Evolutionary conservation across 1,284 basidiomycete genomes (phyloP), one percentile per base, ranked within the genome.

Genomic region (Crocinoboletus sp.): DNA sequence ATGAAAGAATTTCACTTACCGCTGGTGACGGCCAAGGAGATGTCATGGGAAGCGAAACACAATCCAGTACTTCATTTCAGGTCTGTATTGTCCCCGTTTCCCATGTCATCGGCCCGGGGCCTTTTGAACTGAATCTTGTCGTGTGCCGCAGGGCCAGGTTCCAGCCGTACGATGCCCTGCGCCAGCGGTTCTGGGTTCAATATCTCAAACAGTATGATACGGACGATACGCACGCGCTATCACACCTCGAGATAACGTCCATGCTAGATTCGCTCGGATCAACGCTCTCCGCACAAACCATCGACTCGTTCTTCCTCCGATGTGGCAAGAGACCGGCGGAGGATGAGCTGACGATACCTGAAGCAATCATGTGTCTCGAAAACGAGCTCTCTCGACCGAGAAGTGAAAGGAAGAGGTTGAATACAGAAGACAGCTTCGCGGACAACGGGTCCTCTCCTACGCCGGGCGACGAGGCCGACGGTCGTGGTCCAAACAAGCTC

Each of bases 201-300:
- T 94, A 94, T 61, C 77, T 95, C 29, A 79, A 80, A 49, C 87
- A 96, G 55, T 99, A 96, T 65, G 94, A 98, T 58, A 78, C 84
- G 0, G 93, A 95, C 64, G 90, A 95, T 50, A 88, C 82, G 0
- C 71, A 72, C n/a, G 68, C 76, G 1, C 69, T 95, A 30, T 94
- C 91, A 0, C 82, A 84, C 49, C 71, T 95, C 42, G 95, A 99
- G 66, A 73, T 99, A 19, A 87, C 86, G 0, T 88, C 89, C n/a
- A 95, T 98, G 91, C 84, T 99, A 41, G 94, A 97, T 69, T 96
- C 94, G 5, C 81, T 99, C 23, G 94, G 94, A 4, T 95, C 93
- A 2, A 98, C 95, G 0, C 78, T 99, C 29, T 89, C 89, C 4
- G 69, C 66, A 0, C 72, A 81, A 38, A 99, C 95, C 1, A 72